Evolutionary conservation across 441 rosid genomes (phyloP).

Genomic region (Erodium texanum): DNA sequence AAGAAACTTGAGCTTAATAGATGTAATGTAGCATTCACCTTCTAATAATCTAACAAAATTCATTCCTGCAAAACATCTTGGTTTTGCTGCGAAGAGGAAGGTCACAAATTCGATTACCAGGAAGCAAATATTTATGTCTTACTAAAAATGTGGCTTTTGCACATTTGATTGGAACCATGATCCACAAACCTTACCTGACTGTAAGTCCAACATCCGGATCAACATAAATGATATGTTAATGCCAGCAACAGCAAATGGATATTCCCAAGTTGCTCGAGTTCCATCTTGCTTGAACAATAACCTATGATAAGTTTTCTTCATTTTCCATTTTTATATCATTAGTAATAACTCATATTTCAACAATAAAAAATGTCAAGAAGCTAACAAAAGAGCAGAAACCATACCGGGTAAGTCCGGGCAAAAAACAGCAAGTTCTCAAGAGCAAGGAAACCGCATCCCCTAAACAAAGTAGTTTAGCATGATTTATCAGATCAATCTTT

Average conservation of each 20-base stretch:
- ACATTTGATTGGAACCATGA: background rate
- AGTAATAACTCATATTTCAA: slow-evolving; percentile 24
- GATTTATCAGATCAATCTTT: background rate
- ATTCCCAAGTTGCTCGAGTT: slow-evolving; percentile 78
- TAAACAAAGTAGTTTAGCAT: slow-evolving; percentile 17
- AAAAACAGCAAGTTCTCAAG: slow-evolving; percentile 82
- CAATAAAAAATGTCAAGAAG: slow-evolving; percentile 6
- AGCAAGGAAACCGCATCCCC: slow-evolving; percentile 88
- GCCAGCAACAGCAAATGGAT: slow-evolving; percentile 53
- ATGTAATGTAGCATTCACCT: slow-evolving; percentile 35
- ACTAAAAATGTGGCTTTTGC: background rate
- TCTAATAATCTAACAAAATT: slow-evolving; percentile 73
- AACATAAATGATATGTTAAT: slow-evolving; percentile 42
- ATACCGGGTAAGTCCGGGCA: slow-evolving; percentile 81
- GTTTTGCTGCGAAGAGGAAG: slow-evolving; percentile 46
- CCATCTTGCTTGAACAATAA: slow-evolving; percentile 84
- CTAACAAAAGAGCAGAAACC: slow-evolving; percentile 13
- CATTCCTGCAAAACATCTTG: slow-evolving; percentile 60
- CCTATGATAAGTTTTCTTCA: slow-evolving; percentile 87
- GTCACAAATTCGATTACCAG: no score
- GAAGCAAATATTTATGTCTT: background rate
- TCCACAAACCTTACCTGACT: slow-evolving; percentile 49
- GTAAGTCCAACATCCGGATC: slow-evolving; percentile 86
- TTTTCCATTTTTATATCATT: slow-evolving; percentile 36
- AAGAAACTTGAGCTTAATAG: background rate